Conservation (phyloP, 331 rosid genomes). For the Arachis monticola region DNA sequence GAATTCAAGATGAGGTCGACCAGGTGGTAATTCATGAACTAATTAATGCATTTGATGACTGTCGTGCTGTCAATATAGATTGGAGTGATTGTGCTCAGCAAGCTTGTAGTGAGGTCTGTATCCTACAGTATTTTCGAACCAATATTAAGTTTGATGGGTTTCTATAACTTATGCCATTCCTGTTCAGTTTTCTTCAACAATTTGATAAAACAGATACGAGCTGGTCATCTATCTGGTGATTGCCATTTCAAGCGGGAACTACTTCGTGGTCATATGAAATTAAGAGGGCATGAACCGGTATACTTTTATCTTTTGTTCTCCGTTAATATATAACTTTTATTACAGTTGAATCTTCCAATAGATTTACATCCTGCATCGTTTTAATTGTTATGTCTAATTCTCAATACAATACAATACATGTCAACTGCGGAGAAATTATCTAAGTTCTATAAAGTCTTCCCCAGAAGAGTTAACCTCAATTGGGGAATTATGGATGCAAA, state of each 20-base stretch:
- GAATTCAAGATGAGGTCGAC: conserved; percentile 71
- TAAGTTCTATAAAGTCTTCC: too few relatives aligned
- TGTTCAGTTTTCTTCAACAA: background rate
- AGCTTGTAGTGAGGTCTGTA: conserved; percentile 77
- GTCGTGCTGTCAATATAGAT: conserved; percentile 65
- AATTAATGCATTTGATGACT: conserved; percentile 77
- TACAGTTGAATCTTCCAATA: background rate
- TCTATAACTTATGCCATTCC: conserved; percentile 9
- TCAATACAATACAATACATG: background rate
- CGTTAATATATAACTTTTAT: background rate
- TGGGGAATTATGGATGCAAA: background rate
- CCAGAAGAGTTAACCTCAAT: background rate
- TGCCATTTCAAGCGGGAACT: conserved; percentile 83
- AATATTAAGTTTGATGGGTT: background rate
- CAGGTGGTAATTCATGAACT: conserved; percentile 69
- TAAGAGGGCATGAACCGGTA: conserved; percentile 81
- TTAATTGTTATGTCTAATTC: background rate
- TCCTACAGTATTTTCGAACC: too few relatives aligned
- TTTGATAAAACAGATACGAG: conserved; percentile 62
- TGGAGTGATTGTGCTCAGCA: conserved; percentile 82
- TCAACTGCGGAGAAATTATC: background rate
- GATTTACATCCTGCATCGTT: background rate
- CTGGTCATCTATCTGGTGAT: conserved; percentile 81
- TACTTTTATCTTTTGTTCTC: conserved; percentile 3
- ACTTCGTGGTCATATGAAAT: conserved; percentile 62